These are phyloP conservation scores for Stachybotrys chartarum DNA, from an alignment of 2,329 filamentous ascomycete genomes.

Conservation along the genomic window DNA sequence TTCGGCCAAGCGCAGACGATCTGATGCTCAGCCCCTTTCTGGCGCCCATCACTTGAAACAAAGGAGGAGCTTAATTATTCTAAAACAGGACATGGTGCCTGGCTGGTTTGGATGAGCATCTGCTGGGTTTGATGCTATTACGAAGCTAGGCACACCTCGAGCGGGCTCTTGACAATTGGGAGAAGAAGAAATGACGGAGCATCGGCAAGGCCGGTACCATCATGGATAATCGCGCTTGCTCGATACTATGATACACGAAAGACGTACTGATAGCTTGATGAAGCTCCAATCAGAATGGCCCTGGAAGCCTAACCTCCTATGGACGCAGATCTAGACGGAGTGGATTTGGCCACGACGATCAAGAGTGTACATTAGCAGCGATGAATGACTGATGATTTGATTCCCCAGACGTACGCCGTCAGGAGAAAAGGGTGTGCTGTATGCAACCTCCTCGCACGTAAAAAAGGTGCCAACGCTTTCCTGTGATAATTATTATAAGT, in stretches of 20 bases:
- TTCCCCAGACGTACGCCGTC: background rate
- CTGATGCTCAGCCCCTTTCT: slow-evolving; percentile 79
- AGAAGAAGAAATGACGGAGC: background rate
- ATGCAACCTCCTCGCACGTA: too few species aligned
- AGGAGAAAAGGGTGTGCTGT: too few species aligned
- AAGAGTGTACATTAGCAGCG: slow-evolving; percentile 7
- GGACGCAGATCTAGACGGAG: background rate
- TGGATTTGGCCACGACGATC: slow-evolving; percentile 1
- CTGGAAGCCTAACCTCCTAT: too few species aligned
- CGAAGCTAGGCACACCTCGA: background rate
- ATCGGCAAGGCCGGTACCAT: background rate
- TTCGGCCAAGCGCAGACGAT: slow-evolving; percentile 86
- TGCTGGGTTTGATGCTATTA: background rate
- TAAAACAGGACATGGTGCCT: background rate
- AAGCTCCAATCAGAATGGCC: too few species aligned
- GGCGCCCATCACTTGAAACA: slow-evolving; percentile 51
- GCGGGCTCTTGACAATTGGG: background rate
- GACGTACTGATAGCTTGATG: too few species aligned
- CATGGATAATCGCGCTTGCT: too few species aligned
- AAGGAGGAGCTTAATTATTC: background rate
- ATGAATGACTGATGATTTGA: slow-evolving; percentile 3
- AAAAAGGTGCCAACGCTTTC: too few species aligned
- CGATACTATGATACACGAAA: too few species aligned
- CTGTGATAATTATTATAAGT: too few species aligned
- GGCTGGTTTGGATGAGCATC: background rate